Evolutionary conservation across 2,329 filamentous ascomycete genomes (phyloP).

Genomic region (Metarhizium album): DNA sequence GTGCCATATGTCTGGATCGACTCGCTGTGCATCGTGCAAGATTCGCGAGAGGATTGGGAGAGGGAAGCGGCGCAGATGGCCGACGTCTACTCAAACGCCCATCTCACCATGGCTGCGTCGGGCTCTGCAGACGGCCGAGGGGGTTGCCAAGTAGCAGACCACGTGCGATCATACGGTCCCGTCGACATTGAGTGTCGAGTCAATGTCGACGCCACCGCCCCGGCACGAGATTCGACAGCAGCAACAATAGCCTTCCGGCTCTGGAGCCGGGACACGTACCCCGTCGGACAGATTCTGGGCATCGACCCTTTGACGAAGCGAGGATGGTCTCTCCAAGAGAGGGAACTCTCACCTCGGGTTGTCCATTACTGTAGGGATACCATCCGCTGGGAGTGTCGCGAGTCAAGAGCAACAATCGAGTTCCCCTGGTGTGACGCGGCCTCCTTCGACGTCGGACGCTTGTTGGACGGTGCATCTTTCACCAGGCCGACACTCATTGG

Average conservation of each 20-base stretch:
- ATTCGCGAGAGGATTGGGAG: slow-evolving; percentile 11
- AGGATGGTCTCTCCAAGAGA: slow-evolving; percentile 2
- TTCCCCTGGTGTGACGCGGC: slow-evolving; percentile 1
- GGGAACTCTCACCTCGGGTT: neutral
- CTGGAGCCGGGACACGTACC: slow-evolving; percentile 1
- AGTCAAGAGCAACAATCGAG: neutral
- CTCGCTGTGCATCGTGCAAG: slow-evolving; percentile 17
- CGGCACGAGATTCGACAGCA: neutral
- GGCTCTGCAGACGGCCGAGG: neutral
- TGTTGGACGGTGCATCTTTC: neutral
- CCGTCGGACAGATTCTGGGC: neutral
- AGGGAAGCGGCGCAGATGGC: slow-evolving; percentile 10
- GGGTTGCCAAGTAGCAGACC: neutral
- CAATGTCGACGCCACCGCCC: neutral
- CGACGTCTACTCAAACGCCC: slow-evolving; percentile 10
- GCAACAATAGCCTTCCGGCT: neutral
- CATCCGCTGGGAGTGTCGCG: slow-evolving; percentile 1
- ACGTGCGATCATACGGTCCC: neutral
- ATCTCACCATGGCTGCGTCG: slow-evolving; percentile 4
- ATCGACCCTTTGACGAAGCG: neutral
- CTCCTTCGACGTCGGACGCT: slow-evolving; percentile 1
- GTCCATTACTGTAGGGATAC: slow-evolving; percentile 1
- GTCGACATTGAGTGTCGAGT: slow-evolving; percentile 1
- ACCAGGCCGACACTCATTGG: neutral
- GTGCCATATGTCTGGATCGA: slow-evolving; percentile 17